Conservation (phyloP, 768 basidiomycete species). For the Psilocybe azurescens region DNA sequence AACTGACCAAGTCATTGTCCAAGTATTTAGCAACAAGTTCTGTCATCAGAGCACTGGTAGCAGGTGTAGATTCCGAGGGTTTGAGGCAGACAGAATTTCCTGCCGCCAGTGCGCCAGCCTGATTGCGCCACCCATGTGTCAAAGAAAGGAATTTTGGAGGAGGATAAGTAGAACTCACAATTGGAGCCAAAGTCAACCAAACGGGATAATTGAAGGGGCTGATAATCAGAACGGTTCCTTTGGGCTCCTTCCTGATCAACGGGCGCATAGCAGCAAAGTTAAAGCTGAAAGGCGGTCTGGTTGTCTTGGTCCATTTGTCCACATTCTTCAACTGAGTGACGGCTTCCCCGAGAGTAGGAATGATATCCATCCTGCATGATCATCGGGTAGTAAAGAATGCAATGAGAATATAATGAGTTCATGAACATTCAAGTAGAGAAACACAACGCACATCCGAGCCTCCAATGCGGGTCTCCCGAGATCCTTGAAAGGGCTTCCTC, state of each 20-base stretch:
- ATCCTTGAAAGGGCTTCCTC: constrained; percentile 63
- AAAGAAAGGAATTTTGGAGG: neutral
- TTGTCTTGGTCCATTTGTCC: constrained; percentile 76
- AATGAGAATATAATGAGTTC: neutral
- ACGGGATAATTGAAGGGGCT: constrained; percentile 80
- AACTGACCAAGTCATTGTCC: constrained; percentile 64
- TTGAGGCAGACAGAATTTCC: constrained; percentile 78
- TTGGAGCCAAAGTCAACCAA: constrained; percentile 58
- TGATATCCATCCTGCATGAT: constrained; percentile 77
- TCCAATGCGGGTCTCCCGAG: constrained; percentile 70
- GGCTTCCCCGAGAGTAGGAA: constrained; percentile 54
- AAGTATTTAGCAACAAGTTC: constrained; percentile 80
- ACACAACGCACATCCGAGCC: constrained; percentile 46
- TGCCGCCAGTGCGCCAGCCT: constrained; percentile 77
- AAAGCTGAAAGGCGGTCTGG: constrained; percentile 58
- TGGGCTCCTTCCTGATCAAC: constrained; percentile 73
- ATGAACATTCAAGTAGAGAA: neutral
- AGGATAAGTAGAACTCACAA: constrained; percentile 45
- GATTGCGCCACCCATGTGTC: neutral
- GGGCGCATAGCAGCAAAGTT: constrained; percentile 67
- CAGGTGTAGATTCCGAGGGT: constrained; percentile 73
- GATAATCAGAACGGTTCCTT: constrained; percentile 75
- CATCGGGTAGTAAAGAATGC: too few relatives aligned
- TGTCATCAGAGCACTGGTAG: constrained; percentile 58
- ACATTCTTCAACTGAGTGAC: constrained; percentile 63